Conservation (phyloP, 805 yeast species). For the Yarrowia osloensis region DNA sequence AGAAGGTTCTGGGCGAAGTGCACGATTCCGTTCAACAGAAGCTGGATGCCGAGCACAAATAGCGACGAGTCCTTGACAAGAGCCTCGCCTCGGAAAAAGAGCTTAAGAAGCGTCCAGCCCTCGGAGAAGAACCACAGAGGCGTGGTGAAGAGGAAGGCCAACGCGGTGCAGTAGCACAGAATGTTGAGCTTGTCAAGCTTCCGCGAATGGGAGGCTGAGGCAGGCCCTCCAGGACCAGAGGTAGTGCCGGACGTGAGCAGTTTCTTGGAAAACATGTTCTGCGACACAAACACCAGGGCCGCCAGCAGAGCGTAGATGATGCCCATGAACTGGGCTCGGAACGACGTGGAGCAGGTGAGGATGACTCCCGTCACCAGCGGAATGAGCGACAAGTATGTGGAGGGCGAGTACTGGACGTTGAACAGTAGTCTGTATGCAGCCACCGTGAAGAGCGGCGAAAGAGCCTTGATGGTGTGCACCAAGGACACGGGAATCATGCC, state of each 20-base stretch:
- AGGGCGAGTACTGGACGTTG: constrained; percentile 55
- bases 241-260: constrained; percentile 54
- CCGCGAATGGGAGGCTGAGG: constrained; percentile 8
- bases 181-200: constrained; percentile 80
- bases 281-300: constrained; percentile 75
- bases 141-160: constrained; percentile 71
- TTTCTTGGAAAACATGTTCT: constrained; percentile 83
- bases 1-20: constrained; percentile 80
- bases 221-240: constrained; percentile 19
- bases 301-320: constrained; percentile 67
- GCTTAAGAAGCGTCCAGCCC: constrained; percentile 40
- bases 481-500: constrained; percentile 88
- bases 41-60: constrained; percentile 38
- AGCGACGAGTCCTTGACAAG: constrained; percentile 25
- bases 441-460: constrained; percentile 88
- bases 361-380: constrained; percentile 86
- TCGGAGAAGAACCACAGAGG: constrained; percentile 73
- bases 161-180: constrained; percentile 73
- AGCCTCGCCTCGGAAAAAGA: constrained; percentile 3
- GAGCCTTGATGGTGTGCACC: constrained; percentile 91
- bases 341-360: constrained; percentile 53
- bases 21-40: constrained; percentile 67
- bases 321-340: constrained; percentile 57
- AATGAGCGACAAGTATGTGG: constrained; percentile 75
- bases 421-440: constrained; percentile 68